phyloP scores from a whole-genome alignment of 495 filamentous ascomycete species.

The Neurospora terricola region DNA sequence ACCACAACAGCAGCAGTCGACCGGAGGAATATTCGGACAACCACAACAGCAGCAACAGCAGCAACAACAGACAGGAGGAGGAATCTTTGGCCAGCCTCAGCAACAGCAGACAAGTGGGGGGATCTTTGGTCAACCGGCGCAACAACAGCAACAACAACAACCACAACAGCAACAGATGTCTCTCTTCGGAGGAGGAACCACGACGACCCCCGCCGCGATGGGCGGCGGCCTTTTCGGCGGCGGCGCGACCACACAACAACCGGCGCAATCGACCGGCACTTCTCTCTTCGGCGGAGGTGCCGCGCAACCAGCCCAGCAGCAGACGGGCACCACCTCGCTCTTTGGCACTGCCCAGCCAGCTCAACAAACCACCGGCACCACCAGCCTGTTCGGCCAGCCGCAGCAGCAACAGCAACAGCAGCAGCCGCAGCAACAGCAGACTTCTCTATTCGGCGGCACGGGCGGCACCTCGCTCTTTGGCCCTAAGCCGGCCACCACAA shows the following conservation, averaged over 20 bases:
- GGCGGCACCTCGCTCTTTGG: conserved; percentile 36
- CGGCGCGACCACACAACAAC: conserved; percentile 3
- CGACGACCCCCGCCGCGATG: conserved; percentile 7
- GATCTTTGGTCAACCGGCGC: conserved; percentile 12
- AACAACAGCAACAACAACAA: conserved; percentile 13
- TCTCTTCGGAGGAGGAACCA: background rate
- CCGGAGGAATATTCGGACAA: conserved; percentile 9
- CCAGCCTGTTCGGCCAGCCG: conserved; percentile 8
- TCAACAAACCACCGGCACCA: background rate
- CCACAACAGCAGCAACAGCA: conserved; percentile 10
- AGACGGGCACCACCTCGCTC: conserved; percentile 4
- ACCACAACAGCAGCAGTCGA: conserved; percentile 16
- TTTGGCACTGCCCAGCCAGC: conserved; percentile 10
- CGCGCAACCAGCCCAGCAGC: conserved; percentile 11
- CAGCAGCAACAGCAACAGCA: conserved; percentile 4
- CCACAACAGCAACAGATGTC: background rate
- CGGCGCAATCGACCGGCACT: conserved; percentile 6
- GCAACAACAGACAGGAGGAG: conserved; percentile 21
- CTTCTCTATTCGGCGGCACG: conserved; percentile 22
- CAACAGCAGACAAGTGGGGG: conserved; percentile 16
- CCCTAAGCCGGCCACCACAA: conserved; percentile 16
- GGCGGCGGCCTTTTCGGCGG: conserved; percentile 21
- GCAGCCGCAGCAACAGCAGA: conserved; percentile 11
- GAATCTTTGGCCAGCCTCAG: conserved; percentile 16
- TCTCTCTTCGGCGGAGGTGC: conserved; percentile 3